Evolutionary conservation across 164 flowering plant species (phyloP), one percentile per base, ranked within the genome.

Genomic region (Vitis vinifera): DNA sequence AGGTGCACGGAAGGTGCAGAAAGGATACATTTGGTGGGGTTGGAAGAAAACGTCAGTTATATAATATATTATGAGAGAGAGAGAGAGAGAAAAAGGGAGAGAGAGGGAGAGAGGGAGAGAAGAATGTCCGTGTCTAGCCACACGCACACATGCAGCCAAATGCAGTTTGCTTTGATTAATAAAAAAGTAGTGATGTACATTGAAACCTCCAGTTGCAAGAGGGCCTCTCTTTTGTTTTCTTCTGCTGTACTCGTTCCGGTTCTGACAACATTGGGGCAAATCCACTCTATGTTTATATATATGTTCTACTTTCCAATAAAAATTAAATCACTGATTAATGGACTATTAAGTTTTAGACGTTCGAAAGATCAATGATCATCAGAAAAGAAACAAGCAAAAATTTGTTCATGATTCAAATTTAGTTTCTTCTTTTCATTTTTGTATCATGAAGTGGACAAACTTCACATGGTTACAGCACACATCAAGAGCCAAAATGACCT

Each of bases 151-250:
- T 68, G 59, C 65, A 73, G 62, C 60, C 50, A 7, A 37, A 3
- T 37, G 44, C 44, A 37, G 44, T 61, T 63, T 68, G 71, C 23
- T 52, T 65, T 69, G 52, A 67, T 69, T 68, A 17, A 66, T 37
- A 62, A 73, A 67, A 68, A 78, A 75, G 72, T 74, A 62, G 84
- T 71, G 84, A 80, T 77, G 79, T 79, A 73, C 76, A 74, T 59
- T 71, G 61, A 78, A 70, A 57, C 59, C 47, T 66, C 75, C 79
- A 73, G 71, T 73, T 79, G 87, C 87, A 82, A 85, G 87, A 82
- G 87, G 85, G 85, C 79, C 84, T 82, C 78, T 71, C 66, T 81
- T 81, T 81, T 84, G 85, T 84, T 66, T 50, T 75, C 50, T 79
- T 79, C 58, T 81, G 67, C 76, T 65, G 69, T 72, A 66, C 66